A percentile compares a stretch with the other conserved stretches of the same genome.
These are phyloP conservation scores for Saccharomycopsis malanga DNA, from an alignment of 805 yeast genomes.

Conservation along the genomic window DNA sequence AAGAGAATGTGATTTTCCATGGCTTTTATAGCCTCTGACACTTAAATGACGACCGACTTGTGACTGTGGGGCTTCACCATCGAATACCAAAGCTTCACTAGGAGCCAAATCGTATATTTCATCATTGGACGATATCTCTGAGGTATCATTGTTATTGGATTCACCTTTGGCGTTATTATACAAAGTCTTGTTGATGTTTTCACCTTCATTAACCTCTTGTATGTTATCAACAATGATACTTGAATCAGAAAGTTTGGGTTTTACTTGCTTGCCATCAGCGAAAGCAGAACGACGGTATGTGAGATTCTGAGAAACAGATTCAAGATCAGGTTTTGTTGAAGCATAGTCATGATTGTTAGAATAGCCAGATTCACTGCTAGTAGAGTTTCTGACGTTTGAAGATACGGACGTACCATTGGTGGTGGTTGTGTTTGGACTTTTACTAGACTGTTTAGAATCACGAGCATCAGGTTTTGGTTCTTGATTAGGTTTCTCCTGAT, in stretches of 20 bases:
- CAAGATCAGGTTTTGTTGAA: slow-evolving; percentile 18
- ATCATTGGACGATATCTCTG: neutral
- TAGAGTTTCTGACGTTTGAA: slow-evolving; percentile 1
- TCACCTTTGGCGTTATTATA: neutral
- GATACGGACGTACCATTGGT: neutral
- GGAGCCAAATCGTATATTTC: neutral
- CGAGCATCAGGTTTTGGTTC: neutral
- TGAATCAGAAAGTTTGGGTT: neutral
- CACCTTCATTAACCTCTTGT: neutral
- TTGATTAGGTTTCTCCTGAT: neutral
- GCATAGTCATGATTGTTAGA: slow-evolving; percentile 7
- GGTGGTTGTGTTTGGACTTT: neutral
- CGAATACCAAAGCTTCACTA: neutral
- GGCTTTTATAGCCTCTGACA: slow-evolving; percentile 9
- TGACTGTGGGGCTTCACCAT: neutral
- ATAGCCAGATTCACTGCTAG: neutral
- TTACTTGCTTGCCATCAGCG: slow-evolving; percentile 5
- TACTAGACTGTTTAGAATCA: neutral
- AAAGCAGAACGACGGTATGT: slow-evolving; percentile 20
- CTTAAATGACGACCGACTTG: slow-evolving; percentile 1
- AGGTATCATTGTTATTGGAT: neutral
- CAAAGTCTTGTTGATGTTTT: neutral
- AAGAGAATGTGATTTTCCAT: slow-evolving; percentile 16
- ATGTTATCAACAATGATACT: neutral
- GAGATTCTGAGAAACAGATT: slow-evolving; percentile 15